Conservation (phyloP, 129 eudicot species). For the Kitagawia praeruptora region DNA sequence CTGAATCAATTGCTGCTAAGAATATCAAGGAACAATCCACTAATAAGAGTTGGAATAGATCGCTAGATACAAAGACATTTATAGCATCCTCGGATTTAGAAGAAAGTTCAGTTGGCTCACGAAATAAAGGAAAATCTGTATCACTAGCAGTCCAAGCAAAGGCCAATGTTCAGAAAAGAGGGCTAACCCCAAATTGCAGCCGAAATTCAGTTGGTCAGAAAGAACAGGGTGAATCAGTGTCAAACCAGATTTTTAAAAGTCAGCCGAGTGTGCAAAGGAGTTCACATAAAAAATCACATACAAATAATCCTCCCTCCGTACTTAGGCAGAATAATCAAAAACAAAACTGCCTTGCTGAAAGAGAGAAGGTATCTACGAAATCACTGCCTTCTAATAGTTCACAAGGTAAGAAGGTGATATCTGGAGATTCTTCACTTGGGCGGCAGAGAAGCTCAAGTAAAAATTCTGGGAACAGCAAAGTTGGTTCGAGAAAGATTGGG, state of each 20-base stretch:
- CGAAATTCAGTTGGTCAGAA: conserved; percentile 18
- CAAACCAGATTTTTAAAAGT: conserved; percentile 31
- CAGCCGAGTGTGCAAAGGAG: conserved; percentile 41
- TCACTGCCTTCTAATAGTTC: conserved; percentile 24
- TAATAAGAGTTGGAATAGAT: conserved; percentile 67
- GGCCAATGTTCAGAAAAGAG: conserved; percentile 85
- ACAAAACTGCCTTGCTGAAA: conserved; percentile 52
- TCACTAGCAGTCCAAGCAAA: conserved; percentile 94
- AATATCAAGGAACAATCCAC: conserved; percentile 51
- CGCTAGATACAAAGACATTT: conserved; percentile 33
- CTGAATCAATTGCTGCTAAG: conserved; percentile 46
- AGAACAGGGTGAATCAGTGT: conserved; percentile 22
- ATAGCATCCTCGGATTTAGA: conserved; percentile 33
- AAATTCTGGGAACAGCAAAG: conserved; percentile 27
- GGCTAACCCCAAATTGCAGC: conserved; percentile 31
- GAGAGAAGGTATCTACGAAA: conserved; percentile 51
- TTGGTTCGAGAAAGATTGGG: conserved; percentile 31
- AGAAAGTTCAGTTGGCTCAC: conserved; percentile 23
- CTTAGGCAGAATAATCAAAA: conserved; percentile 85
- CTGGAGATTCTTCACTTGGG: conserved; percentile 30
- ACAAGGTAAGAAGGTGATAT: conserved; percentile 34
- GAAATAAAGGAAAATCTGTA: conserved; percentile 51
- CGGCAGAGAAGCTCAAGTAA: conserved; percentile 33
- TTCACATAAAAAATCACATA: conserved; percentile 33
- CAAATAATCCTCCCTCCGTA: conserved; percentile 37